Evolutionary conservation across 345 rosid species (phyloP).

Genomic region (Barbarea vulgaris): DNA sequence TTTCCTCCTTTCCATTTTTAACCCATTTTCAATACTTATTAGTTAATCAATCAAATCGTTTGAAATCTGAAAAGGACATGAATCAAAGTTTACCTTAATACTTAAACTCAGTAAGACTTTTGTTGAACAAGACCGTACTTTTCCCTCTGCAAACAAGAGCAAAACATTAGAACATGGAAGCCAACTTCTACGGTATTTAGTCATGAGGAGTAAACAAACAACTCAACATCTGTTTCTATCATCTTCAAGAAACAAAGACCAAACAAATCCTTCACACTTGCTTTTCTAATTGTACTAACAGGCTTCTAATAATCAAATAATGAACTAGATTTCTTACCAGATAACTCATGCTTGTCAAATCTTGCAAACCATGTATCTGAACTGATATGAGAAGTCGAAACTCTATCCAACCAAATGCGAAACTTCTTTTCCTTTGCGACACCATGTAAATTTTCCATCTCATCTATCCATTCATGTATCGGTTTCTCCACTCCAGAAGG

Average conservation of each 20-base stretch:
- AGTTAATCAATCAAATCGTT: neutral
- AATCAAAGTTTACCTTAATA: constrained; percentile 32
- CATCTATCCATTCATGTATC: constrained; percentile 56
- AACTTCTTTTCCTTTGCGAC: constrained; percentile 56
- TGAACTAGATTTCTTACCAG: constrained; percentile 50
- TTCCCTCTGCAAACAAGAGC: constrained; percentile 31
- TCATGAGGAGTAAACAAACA: neutral
- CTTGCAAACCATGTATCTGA: constrained; percentile 71
- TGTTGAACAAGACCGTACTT: constrained; percentile 34
- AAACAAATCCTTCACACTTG: neutral
- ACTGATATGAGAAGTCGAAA: constrained; percentile 55
- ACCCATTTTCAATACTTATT: constrained; percentile 9
- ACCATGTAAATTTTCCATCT: constrained; percentile 53
- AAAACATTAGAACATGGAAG: constrained; percentile 14
- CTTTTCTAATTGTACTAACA: neutral
- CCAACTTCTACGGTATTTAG: neutral
- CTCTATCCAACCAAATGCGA: constrained; percentile 71
- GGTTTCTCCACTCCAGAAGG: constrained; percentile 75
- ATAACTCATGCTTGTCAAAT: constrained; percentile 77
- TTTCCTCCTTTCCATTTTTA: constrained; percentile 30
- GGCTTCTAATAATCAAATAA: neutral
- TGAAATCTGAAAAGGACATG: neutral
- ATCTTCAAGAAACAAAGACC: neutral
- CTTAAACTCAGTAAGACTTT: constrained; percentile 34
- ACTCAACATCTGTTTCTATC: neutral